Evolutionary conservation across 306 rosid genomes (phyloP).

Genomic region (Spatholobus suberectus): DNA sequence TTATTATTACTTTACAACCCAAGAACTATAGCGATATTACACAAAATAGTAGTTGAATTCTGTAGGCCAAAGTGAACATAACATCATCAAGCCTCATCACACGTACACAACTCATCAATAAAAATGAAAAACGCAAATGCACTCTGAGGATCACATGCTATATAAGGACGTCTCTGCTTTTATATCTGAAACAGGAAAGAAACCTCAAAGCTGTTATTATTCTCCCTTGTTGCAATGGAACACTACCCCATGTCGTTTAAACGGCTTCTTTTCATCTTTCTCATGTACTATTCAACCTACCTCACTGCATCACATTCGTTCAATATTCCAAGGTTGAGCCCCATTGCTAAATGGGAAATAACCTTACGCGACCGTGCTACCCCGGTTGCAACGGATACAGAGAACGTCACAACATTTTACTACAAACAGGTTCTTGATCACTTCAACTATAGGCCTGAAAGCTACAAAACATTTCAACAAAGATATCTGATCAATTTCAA

Average conservation of each 20-base stretch:
- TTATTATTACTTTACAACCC: no score
- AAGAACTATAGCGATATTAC: no score
- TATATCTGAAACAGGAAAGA: not conserved
- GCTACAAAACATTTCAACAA: constrained; percentile 67
- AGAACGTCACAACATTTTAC: constrained; percentile 54
- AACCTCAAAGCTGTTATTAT: not conserved
- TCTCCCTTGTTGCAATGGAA: constrained; percentile 18
- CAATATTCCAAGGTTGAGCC: constrained; percentile 61
- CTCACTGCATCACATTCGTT: constrained; percentile 34
- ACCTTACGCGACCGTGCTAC: constrained; percentile 30
- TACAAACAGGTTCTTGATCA: constrained; percentile 73
- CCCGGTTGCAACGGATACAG: not conserved
- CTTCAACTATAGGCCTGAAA: constrained; percentile 70
- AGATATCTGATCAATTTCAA: constrained; percentile 67
- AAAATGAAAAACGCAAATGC: no score
- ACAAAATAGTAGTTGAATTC: no score
- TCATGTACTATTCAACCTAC: constrained; percentile 38
- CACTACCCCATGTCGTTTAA: not conserved
- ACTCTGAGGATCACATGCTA: no score
- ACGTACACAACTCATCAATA: no score
- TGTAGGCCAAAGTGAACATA: no score
- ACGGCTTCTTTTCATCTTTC: constrained; percentile 39
- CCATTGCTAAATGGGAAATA: constrained; percentile 42
- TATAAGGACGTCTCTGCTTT: not conserved
- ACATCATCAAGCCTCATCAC: no score